phyloP scores from a whole-genome alignment of 345 rosid species.

The Durio zibethinus region DNA sequence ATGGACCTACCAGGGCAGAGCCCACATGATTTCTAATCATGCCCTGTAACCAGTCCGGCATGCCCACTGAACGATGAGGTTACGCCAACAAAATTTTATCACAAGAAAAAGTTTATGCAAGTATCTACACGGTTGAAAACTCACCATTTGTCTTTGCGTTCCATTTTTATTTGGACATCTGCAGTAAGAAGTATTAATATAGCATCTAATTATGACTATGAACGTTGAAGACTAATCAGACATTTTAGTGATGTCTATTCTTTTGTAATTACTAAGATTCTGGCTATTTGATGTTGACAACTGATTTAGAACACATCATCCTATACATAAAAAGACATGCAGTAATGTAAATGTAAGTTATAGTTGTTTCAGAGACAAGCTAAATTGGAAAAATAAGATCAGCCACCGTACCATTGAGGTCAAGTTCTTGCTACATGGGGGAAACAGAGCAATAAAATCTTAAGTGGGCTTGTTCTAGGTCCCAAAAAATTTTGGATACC shows the following conservation, averaged over 20 bases:
- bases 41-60: constrained; percentile 80
- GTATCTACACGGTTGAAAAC: no score
- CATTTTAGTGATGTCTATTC: background rate
- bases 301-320: background rate
- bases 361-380: background rate
- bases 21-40: constrained; percentile 90
- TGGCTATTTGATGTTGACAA: no score
- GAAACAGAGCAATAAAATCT: background rate
- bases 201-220: background rate
- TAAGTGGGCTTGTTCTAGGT: no score
- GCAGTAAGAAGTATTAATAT: background rate
- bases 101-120: no score
- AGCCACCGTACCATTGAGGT: background rate
- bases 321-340: background rate
- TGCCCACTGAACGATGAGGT: no score
- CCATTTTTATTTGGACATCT: background rate
- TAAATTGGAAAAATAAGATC: background rate
- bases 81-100: no score
- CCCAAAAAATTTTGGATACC: background rate
- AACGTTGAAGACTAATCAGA: background rate
- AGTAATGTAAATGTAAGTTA: background rate
- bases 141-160: background rate
- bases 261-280: background rate
- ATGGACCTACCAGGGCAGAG: constrained; percentile 85
- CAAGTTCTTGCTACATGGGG: background rate